Conservation (phyloP, 306 rosid species). For the Vicia faba region DNA sequence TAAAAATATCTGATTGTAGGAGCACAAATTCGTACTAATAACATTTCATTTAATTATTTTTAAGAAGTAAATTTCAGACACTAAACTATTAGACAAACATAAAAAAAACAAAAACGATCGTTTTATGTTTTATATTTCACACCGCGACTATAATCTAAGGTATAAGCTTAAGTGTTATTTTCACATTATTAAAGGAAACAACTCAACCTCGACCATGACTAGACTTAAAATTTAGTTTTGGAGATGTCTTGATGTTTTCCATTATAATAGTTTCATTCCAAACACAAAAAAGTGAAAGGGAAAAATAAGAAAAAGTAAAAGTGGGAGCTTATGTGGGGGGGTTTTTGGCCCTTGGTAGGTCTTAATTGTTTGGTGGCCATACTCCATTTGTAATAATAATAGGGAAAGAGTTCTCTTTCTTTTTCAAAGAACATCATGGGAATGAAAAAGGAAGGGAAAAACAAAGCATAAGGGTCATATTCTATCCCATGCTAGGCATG, state of each 20-base stretch:
- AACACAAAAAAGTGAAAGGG: slow-evolving; percentile 27
- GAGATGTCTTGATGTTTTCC: slow-evolving; percentile 21
- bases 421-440: slow-evolving; percentile 35
- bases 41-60: too few species aligned
- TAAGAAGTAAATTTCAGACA: too few species aligned
- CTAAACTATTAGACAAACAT: too few species aligned
- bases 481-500: slow-evolving; percentile 54
- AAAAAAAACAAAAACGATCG: too few species aligned
- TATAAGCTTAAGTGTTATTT: not conserved
- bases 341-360: slow-evolving; percentile 29
- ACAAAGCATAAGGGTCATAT: not conserved
- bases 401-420: slow-evolving; percentile 31
- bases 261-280: slow-evolving; percentile 25
- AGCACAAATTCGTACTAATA: too few species aligned
- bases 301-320: slow-evolving; percentile 8
- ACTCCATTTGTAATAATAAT: slow-evolving; percentile 33
- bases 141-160: too few species aligned
- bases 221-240: not conserved
- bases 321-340: slow-evolving; percentile 28
- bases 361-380: slow-evolving; percentile 42
- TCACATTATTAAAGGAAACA: not conserved
- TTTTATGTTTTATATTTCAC: too few species aligned
- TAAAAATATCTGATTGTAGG: too few species aligned
- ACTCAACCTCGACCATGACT: not conserved
- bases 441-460: slow-evolving; percentile 24